Percentiles rank a stretch among this genome's conserved stretches.
Conservation (phyloP, 352 stramenopile genomes). For the Phytophthora megakarya region DNA sequence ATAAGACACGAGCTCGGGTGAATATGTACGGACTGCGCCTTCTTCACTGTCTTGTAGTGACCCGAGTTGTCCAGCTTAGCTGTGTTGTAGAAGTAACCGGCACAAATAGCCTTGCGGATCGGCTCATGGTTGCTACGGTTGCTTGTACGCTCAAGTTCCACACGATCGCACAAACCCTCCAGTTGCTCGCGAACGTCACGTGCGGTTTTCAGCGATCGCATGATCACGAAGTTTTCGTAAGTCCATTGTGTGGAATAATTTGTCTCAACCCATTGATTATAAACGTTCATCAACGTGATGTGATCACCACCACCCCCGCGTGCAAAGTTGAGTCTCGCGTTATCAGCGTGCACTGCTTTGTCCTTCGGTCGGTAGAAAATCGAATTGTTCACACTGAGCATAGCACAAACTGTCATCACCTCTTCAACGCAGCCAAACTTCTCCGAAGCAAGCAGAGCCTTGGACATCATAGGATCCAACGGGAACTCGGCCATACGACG, state of each 20-base stretch:
- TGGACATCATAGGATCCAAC: conserved; percentile 95
- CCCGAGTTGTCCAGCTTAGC: conserved; percentile 95
- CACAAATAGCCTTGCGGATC: conserved; percentile 97
- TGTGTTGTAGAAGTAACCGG: conserved; percentile 99
- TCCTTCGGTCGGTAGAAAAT: conserved; percentile 99
- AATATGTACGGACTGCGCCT: conserved; percentile 97
- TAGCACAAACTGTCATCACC: conserved; percentile 97
- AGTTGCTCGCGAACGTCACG: conserved; percentile 99
- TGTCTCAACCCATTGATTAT: conserved; percentile 98
- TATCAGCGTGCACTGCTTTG: conserved; percentile 98
- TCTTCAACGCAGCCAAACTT: conserved; percentile 93
- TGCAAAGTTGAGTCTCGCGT: conserved; percentile 98
- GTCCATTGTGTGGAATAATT: conserved; percentile 98
- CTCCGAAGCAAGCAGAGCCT: conserved; percentile 91
- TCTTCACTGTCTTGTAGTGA: conserved; percentile 99
- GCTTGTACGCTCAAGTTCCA: conserved; percentile 94
- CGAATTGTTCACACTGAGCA: conserved; percentile 98
- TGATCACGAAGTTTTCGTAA: conserved; percentile 97
- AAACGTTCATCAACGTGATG: conserved; percentile 96
- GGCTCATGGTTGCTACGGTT: conserved; percentile 91
- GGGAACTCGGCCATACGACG: conserved; percentile 97
- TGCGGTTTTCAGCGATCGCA: conserved; percentile 97
- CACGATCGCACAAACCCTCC: conserved; percentile 97
- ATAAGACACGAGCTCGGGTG: conserved; percentile 98
- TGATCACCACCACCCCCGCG: conserved; percentile 97